Evolutionary conservation across 164 flowering plant species (phyloP), one percentile per base, ranked within the genome.

Genomic region (Annona squamosa): DNA sequence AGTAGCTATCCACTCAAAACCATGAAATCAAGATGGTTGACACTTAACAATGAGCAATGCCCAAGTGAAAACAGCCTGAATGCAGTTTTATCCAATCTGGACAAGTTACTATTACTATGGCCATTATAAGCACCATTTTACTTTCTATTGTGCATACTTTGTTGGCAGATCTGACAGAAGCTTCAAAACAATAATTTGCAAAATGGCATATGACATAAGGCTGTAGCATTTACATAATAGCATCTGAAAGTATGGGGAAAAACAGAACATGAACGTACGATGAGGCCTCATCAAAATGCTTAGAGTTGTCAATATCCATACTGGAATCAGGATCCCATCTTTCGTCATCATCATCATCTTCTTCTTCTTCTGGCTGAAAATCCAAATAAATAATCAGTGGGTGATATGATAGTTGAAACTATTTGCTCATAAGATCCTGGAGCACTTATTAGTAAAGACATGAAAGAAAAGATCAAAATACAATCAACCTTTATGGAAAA

Each of bases 291-390:
- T 86, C 86, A 12, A 18, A 7, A 18, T 63, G 77, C 73, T 75
- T 75, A 47, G 77, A 47, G 41, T 75, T 65, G 71, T 87, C 90
- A 72, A 85, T 71, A 18, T 90, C 91, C 87, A 86, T 85, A 68
- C 86, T 89, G 47, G 91, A 87, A 74, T 87, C 89, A 68, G 83
- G 84, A 77, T 85, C 90, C 89, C 85, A 82, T 79, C 90, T 84
- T 78, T 86, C 87, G 84, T 87, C 95, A 62, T 63, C 77, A 80
- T 81, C 83, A 80, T 81, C 83, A 42, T 83, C 90, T 45, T 83
- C 88, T 80, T 90, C 94, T 80, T 90, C 91, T 75, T 88, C 90
- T 45, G 80, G 85, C 91, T 90, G 78, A 63, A 79, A 2, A 43
- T 46, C 42, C 17, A 68, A 68, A 71, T 41, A 65, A 37, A 18